Evolutionary conservation across 225 moss, liverwort and hornwort species (phyloP), one percentile per base, ranked within the genome.

Genomic region (Rhytidiadelphus loreus): DNA sequence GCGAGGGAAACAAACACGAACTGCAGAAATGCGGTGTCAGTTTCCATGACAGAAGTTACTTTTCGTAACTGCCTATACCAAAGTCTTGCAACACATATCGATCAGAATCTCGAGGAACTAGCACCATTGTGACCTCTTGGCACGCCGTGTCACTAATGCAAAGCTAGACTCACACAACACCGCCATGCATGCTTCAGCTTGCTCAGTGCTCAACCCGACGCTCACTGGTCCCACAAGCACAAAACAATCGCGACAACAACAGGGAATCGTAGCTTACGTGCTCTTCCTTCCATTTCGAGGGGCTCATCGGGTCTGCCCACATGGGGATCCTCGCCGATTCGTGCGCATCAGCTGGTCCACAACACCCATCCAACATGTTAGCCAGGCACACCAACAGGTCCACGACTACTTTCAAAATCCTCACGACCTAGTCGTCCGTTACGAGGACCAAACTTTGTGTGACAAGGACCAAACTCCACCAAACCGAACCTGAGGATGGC

Each of bases 201-300:
- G 8, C 73, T 62, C 23, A 33, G 28, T 32, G 58, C 35, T 79
- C 58, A 68, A 68, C 53, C 20, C 41, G 7, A 69, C 64, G 4
- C 59, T 24, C 65, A 60, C 53, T 60, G 11, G 11, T 58, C 44
- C 13, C 37, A 87, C 56, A 64, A 63, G 17, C 32, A 72, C 66
- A 63, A 23, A 57, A 30, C 57, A 29, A 41, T 48, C 41, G 22
- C 35, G 16, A 60, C 28, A 52, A 63, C 11, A 77, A 70, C 84
- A 79, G 83, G 44, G 41, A 24, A 72, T 59, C 63, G 78, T 35
- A 87, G 91, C 95, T 94, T 94, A 97, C 97, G 79, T 97, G 98
- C 91, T 98, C 98, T 87, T 97, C 97, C 92, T 98, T 98, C 98
- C 98, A 98, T 69, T 91, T 98, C 35, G 91, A 91, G 28, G 98